Evolutionary conservation across 768 basidiomycete genomes (phyloP).

Genomic region (Phlebiopsis flavidoalba): DNA sequence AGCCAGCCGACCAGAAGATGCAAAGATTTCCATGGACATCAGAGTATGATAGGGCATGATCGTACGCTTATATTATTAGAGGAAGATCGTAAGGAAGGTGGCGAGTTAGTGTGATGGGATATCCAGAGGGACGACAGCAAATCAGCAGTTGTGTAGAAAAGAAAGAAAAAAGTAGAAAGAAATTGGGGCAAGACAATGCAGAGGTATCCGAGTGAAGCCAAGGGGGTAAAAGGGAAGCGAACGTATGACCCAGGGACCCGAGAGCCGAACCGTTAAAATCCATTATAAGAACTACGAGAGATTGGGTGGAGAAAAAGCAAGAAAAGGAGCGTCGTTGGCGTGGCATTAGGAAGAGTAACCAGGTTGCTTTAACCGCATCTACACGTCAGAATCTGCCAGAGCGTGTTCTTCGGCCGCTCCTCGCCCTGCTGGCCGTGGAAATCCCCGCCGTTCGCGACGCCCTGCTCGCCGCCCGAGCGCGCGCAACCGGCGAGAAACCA

Average conservation of each 20-base stretch:
- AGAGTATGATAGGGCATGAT: not conserved
- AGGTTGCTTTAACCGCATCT: slow-evolving; percentile 53
- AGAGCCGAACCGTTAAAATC: not conserved
- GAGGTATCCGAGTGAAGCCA: slow-evolving; percentile 12
- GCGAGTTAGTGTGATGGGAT: slow-evolving; percentile 8
- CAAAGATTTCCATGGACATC: too few species aligned
- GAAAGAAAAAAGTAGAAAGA: not conserved
- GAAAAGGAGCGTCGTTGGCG: slow-evolving; percentile 5
- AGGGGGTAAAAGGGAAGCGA: slow-evolving; percentile 4
- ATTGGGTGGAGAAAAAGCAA: not conserved
- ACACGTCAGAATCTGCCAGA: slow-evolving; percentile 73
- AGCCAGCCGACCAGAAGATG: too few species aligned
- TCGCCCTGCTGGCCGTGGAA: slow-evolving; percentile 54
- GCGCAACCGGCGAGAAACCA: slow-evolving; percentile 31
- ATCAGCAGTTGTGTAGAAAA: not conserved
- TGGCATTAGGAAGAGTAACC: slow-evolving; percentile 13
- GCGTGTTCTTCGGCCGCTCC: slow-evolving; percentile 46
- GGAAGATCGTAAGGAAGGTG: slow-evolving; percentile 7
- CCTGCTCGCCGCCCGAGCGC: slow-evolving; percentile 67
- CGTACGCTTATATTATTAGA: slow-evolving; percentile 9
- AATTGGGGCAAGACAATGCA: slow-evolving; percentile 4
- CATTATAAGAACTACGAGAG: not conserved
- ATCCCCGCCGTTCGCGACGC: slow-evolving; percentile 56
- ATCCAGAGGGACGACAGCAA: slow-evolving; percentile 9
- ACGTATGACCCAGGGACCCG: slow-evolving; percentile 5